Conservation (phyloP, 2,329 filamentous ascomycete species). For the Colletotrichum aenigma region DNA sequence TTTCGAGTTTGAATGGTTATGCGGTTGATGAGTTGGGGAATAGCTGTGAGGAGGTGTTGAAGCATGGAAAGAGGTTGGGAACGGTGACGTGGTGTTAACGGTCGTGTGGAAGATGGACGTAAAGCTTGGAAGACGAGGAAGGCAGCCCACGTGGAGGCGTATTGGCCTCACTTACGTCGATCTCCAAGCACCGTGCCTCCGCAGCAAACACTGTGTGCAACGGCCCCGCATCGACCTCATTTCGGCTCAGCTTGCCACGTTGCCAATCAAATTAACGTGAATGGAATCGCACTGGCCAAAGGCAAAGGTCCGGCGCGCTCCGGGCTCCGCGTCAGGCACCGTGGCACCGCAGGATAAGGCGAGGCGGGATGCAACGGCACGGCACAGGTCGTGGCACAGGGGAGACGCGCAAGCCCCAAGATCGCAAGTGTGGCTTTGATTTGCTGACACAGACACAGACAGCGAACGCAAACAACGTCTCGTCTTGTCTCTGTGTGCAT, state of each 20-base stretch:
- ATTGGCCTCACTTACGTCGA: slow-evolving; percentile 16
- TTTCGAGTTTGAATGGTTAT: neutral
- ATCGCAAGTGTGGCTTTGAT: neutral
- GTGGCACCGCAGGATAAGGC: neutral
- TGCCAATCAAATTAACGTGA: neutral
- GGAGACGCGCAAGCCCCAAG: neutral
- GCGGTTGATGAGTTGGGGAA: neutral
- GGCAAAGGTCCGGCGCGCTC: neutral
- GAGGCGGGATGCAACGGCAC: neutral
- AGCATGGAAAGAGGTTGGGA: neutral
- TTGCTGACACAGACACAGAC: neutral
- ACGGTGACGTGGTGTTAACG: neutral
- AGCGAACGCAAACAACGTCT: neutral
- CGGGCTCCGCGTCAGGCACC: neutral
- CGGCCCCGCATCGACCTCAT: neutral
- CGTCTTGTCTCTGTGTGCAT: neutral
- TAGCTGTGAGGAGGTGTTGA: neutral
- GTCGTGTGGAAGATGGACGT: neutral
- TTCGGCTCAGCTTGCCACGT: neutral
- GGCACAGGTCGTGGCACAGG: neutral
- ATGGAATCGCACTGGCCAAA: neutral
- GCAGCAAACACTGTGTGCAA: neutral
- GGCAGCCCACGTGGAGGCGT: slow-evolving; percentile 7
- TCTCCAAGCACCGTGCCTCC: neutral
- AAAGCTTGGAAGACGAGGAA: neutral